Evolutionary conservation across 768 basidiomycete genomes (phyloP), one percentile per base, ranked within the genome.

Genomic region (Pleurotus ostreatus): DNA sequence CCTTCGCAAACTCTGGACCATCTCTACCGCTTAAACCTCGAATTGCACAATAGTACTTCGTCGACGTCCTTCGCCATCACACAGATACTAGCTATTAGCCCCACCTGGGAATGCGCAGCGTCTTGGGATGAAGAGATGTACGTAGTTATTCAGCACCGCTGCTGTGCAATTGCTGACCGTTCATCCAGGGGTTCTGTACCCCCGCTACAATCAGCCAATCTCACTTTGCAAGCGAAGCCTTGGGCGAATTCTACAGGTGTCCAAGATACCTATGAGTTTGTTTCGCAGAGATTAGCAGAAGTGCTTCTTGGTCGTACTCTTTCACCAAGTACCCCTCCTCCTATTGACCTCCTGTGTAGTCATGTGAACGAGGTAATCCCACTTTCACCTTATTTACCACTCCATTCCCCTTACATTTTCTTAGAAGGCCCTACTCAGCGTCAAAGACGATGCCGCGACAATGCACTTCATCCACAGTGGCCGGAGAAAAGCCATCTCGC

Each of bases 31-130:
- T 53, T 89, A 23, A 74, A 78, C 53, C 59, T 89, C 8, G 80
- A 84, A 59, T 61, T 90, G 5, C 77, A 77, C 49, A 89, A 89
- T 63, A 55, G 75, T 0, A 73, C 74, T 0, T 64, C 70, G 16
- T 72, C 72, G 3, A 65, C 65, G 20, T 63, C 74, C 13, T 63
- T 89, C 30, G 62, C 67, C 13, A 60, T 94, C 15, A 75, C 74
- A 3, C 84, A 89, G 60, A 62, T 94, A 5, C 79, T 78, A 3
- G 76, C 81, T 23, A 59, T 92, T 49, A 92, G 92, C 61, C 82
- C 89, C 0, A 71, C 74, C 4, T 94, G 93, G 93, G 67, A 68
- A 41, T 85, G 81, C 58, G 66, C 67, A 1, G 63, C 78, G 5
- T 53, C 79, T n/a, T 60, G 68, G 2, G 66, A 71, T 8, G 59